A percentile compares a stretch with the other conserved stretches of the same genome.
phyloP scores from a whole-genome alignment of 2,329 filamentous ascomycete species.

The Raffaelea albimanens region DNA sequence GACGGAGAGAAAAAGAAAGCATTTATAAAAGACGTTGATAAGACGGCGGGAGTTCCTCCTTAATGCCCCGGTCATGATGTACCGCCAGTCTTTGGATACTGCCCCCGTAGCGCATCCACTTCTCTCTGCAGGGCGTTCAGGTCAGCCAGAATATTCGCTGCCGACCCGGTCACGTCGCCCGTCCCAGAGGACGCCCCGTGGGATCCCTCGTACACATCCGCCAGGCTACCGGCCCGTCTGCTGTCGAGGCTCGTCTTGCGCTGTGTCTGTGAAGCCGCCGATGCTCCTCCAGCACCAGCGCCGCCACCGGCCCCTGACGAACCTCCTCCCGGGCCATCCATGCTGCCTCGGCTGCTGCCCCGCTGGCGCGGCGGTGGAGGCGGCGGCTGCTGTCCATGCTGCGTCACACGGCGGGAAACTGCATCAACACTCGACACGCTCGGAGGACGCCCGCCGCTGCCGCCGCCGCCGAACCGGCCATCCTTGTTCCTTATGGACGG shows the following conservation, averaged over 20 bases:
- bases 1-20: no score
- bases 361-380: slow-evolving; percentile 34
- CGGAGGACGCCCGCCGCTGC: slow-evolving; percentile 28
- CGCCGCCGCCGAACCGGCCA: slow-evolving; percentile 17
- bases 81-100: slow-evolving; percentile 1
- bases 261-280: slow-evolving; percentile 6
- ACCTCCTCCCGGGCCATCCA: slow-evolving; percentile 28
- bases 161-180: slow-evolving; percentile 22
- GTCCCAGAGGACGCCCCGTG: neutral
- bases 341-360: slow-evolving; percentile 35
- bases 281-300: neutral
- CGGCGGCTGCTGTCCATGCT: slow-evolving; percentile 34
- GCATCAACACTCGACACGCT: slow-evolving; percentile 33
- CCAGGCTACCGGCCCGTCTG: slow-evolving; percentile 8
- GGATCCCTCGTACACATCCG: slow-evolving; percentile 14
- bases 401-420: slow-evolving; percentile 17
- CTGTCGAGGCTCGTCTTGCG: slow-evolving; percentile 23
- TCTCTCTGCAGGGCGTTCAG: slow-evolving; percentile 63
- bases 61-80: no score
- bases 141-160: slow-evolving; percentile 60
- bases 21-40: no score
- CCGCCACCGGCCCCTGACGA: no score
- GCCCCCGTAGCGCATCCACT: slow-evolving; percentile 55
- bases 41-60: no score
- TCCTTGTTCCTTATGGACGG: slow-evolving; percentile 18